Evolutionary conservation across 352 stramenopile species (phyloP).

Genomic region (Phytopythium boreale): DNA sequence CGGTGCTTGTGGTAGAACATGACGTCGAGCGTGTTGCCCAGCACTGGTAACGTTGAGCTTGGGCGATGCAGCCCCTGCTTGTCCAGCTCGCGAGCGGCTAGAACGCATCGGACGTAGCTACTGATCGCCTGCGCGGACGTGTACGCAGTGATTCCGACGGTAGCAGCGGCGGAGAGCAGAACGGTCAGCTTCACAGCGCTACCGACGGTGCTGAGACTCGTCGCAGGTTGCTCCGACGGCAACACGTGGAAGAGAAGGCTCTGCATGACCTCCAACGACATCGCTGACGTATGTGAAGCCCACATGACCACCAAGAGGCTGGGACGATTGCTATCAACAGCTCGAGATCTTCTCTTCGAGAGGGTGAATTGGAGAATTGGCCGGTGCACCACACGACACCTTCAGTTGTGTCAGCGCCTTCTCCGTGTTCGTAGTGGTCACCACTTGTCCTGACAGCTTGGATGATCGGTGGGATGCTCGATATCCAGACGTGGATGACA

Average conservation of each 20-base stretch:
- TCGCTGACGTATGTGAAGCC: neutral
- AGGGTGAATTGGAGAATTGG: neutral
- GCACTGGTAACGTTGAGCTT: conserved; percentile 29
- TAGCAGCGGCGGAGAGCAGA: neutral
- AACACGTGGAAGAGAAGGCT: neutral
- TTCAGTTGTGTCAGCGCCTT: no score
- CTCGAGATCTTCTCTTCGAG: neutral
- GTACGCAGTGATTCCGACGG: neutral
- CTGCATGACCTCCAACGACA: neutral
- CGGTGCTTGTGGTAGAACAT: conserved; percentile 37
- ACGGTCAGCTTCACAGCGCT: neutral
- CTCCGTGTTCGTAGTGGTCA: no score
- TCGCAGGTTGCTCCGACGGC: neutral
- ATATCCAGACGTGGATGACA: no score
- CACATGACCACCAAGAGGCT: neutral
- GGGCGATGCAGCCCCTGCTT: conserved; percentile 13
- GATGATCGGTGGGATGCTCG: no score
- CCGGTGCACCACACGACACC: no score
- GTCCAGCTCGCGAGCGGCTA: neutral
- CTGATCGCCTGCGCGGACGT: neutral
- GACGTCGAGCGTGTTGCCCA: conserved; percentile 43
- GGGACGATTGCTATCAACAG: neutral
- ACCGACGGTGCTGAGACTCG: neutral
- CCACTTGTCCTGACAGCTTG: no score
- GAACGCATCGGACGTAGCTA: neutral